Conservation (phyloP, 1,139 yeast genomes). For the Yamadazyma triangularis region DNA sequence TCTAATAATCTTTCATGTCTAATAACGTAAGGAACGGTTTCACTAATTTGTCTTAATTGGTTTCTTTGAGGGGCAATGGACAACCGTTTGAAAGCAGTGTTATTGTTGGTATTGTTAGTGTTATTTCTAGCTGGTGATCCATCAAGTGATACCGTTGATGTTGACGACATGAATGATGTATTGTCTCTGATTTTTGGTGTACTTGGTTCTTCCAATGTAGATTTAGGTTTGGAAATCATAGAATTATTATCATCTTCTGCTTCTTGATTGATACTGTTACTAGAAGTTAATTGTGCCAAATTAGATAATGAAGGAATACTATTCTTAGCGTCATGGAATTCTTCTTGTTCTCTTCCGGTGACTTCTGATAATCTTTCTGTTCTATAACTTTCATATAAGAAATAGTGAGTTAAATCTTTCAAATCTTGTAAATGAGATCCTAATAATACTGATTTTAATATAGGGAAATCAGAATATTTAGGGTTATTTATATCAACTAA, state of each 20-base stretch:
- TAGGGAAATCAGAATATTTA: conserved; percentile 76
- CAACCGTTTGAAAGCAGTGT: conserved; percentile 50
- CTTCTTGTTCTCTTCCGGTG: conserved; percentile 24
- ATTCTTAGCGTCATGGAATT: conserved; percentile 28
- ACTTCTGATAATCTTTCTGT: conserved; percentile 70
- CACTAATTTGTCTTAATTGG: conserved; percentile 71
- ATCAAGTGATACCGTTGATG: conserved; percentile 27
- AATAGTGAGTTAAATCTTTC: conserved; percentile 89
- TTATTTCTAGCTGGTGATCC: conserved; percentile 10
- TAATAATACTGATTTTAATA: conserved; percentile 74
- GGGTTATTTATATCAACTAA: conserved; percentile 79
- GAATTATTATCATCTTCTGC: conserved; percentile 17
- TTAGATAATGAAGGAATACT: conserved; percentile 59
- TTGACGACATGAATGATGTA: conserved; percentile 27
- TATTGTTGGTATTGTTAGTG: conserved; percentile 18
- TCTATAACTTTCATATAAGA: conserved; percentile 87
- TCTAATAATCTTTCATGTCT: conserved; percentile 72
- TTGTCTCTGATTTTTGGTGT: conserved; percentile 27
- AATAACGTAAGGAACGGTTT: conserved; percentile 75
- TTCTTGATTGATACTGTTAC: conserved; percentile 11
- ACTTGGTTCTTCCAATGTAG: conserved; percentile 32
- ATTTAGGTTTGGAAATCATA: conserved; percentile 24
- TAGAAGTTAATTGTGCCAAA: conserved; percentile 51
- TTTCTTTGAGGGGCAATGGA: conserved; percentile 60
- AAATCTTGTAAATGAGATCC: conserved; percentile 93